Conservation (phyloP, 1,284 basidiomycete genomes). For the Megacollybia platyphylla region DNA sequence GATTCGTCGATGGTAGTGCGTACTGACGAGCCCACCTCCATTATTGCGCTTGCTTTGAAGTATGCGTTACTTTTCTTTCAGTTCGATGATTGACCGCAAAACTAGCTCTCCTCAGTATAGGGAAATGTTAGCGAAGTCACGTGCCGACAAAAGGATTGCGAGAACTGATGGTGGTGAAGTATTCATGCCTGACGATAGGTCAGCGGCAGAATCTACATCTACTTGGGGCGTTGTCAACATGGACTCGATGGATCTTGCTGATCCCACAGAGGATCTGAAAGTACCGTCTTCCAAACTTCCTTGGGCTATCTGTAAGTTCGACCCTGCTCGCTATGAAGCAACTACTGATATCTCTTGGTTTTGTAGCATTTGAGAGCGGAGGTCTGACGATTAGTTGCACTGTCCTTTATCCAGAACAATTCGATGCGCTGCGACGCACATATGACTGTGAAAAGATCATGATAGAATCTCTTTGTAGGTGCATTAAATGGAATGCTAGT, state of each 20-base stretch:
- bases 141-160: constrained; percentile 57
- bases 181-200: constrained; percentile 80
- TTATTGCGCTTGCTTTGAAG: constrained; percentile 92
- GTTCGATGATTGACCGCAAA: not conserved
- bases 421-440: constrained; percentile 84
- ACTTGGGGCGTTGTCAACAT: constrained; percentile 83
- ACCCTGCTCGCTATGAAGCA: not conserved
- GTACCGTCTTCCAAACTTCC: constrained; percentile 69
- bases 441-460: constrained; percentile 93
- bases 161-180: constrained; percentile 59
- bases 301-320: constrained; percentile 60
- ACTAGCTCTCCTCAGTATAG: constrained; percentile 77
- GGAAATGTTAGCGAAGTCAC: constrained; percentile 69
- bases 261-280: constrained; percentile 66
- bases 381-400: constrained; percentile 93
- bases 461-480: constrained; percentile 87
- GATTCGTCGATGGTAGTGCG: constrained; percentile 94
- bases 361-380: constrained; percentile 75
- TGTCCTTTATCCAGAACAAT: constrained; percentile 94
- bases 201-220: constrained; percentile 68
- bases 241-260: constrained; percentile 45
- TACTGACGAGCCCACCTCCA: constrained; percentile 96
- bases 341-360: constrained; percentile 2
- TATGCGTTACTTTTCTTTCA: constrained; percentile 19
- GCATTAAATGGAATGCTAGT: constrained; percentile 91